Base-by-base conservation (phyloP, 2,329 filamentous ascomycete species). In the Fusarium gaditjirri region DNA sequence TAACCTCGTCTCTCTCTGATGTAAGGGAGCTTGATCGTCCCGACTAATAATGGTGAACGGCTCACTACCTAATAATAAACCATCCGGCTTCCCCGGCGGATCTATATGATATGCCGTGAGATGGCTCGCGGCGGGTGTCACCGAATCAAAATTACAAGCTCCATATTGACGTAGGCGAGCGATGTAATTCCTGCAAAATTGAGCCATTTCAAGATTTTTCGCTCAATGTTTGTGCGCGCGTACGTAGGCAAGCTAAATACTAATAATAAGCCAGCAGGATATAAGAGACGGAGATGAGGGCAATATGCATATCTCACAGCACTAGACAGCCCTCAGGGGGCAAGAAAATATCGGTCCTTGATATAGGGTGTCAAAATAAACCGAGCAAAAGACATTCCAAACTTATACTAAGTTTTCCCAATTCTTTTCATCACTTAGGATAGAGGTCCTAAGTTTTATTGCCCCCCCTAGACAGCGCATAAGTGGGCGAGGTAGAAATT, bases 41-140 rank as follows among this genome's bases (percentile, higher is more conserved):
- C 52, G 42, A 35, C 36, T 56, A 60, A 33, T 25, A 21, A 17
- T 41, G 35, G 46, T 25, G 55, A 31, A 53, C 35, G 35, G 41
- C 27, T 44, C 41, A 68, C 65, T 50, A 46, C 13, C 49, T 53
- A 53, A 53, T 29, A 53, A 53, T 53, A 69, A 55, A 27, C 21
- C 41, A 58, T 47, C 70, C 61, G 66, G 56, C 33, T 65, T 67
- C 57, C 70, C 70, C 61, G 70, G 57, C 43, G 70, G 70, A 72
- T 73, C 70, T 63, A 25, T 49, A 16, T 42, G 39, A 67, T 47
- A 56, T 53, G 62, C 64, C 58, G 56, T 55, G 62, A 55, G 50
- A 60, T 62, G 63, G 43, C 49, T 56, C 47, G 31, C 27, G 38
- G 47, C 54, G 54, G 65, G 61, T 52, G 61, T 52, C 50, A 57